Conservation (phyloP, 2,329 filamentous ascomycete species). For the Colletotrichum incanum region DNA sequence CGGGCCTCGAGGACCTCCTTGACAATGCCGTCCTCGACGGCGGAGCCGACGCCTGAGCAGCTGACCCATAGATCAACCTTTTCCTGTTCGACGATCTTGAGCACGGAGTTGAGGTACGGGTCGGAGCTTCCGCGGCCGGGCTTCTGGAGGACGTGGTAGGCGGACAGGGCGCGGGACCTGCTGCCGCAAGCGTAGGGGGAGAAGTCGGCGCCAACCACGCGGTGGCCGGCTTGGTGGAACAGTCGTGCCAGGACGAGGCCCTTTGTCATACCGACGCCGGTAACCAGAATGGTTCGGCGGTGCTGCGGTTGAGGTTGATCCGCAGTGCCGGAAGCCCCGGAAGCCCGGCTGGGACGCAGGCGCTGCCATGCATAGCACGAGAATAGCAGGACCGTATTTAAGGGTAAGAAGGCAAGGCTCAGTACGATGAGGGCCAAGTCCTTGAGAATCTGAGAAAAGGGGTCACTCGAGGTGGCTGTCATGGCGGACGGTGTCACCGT, state of each 20-base stretch:
- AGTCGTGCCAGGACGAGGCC: conserved; percentile 77
- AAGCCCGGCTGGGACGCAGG: conserved; percentile 10
- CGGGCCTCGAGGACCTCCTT: conserved; percentile 73
- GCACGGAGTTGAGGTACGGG: conserved; percentile 69
- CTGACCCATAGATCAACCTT: conserved; percentile 80
- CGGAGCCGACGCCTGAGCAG: conserved; percentile 78
- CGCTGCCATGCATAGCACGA: conserved; percentile 26
- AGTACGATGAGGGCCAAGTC: conserved; percentile 37
- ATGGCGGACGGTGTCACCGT: conserved; percentile 8
- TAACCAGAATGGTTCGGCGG: conserved; percentile 71
- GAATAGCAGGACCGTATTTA: conserved; percentile 27
- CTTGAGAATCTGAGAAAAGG: conserved; percentile 36
- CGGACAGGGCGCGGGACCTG: conserved; percentile 69
- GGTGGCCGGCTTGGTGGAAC: conserved; percentile 76
- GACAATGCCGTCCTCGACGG: conserved; percentile 77
- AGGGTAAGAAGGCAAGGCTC: conserved; percentile 33
- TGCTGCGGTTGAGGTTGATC: not conserved
- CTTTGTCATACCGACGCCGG: conserved; percentile 81
- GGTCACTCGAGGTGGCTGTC: conserved; percentile 25
- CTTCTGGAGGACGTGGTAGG: conserved; percentile 66
- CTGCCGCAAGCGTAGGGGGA: conserved; percentile 67
- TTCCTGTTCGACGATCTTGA: conserved; percentile 73
- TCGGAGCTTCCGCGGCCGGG: conserved; percentile 50
- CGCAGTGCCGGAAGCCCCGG: not conserved
- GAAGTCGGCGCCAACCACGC: conserved; percentile 81